Evolutionary conservation across 139 green algal genomes (phyloP).

Genomic region (Klebsormidium nitens): DNA sequence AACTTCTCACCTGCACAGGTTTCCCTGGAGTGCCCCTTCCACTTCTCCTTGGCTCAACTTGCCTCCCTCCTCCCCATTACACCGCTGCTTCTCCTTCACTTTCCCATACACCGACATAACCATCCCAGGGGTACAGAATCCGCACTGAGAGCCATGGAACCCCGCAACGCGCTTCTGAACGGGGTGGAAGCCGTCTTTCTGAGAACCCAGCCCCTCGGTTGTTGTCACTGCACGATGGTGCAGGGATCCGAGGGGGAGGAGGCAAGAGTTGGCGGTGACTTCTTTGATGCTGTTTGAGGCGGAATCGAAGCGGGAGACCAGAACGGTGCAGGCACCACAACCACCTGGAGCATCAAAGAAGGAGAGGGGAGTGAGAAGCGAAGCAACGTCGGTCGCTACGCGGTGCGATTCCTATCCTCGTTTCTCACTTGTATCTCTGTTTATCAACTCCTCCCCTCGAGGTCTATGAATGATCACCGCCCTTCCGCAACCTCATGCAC

Average conservation of each 20-base stretch:
- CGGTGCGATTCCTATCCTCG: background rate
- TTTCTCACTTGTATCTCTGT: too few relatives aligned
- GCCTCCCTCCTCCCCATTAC: too few relatives aligned
- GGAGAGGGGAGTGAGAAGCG: background rate
- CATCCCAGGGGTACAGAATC: slow-evolving; percentile 75
- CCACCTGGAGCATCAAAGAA: too few relatives aligned
- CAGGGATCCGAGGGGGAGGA: slow-evolving; percentile 52
- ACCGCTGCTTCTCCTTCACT: too few relatives aligned
- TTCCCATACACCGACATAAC: slow-evolving; percentile 9
- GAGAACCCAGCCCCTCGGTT: slow-evolving; percentile 49
- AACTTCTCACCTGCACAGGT: background rate
- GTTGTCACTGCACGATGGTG: slow-evolving; percentile 50
- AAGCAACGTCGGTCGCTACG: background rate
- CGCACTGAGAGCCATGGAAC: slow-evolving; percentile 56
- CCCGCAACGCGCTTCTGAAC: slow-evolving; percentile 26
- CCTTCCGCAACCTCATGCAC: too few relatives aligned
- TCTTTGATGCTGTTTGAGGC: background rate
- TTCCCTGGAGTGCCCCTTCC: too few relatives aligned
- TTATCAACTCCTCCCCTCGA: too few relatives aligned
- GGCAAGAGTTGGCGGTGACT: slow-evolving; percentile 56
- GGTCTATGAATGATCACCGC: background rate
- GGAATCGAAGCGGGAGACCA: slow-evolving; percentile 15
- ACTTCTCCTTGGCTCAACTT: too few relatives aligned
- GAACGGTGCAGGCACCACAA: slow-evolving; percentile 26
- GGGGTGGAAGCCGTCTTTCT: background rate